Evolutionary conservation across 495 filamentous ascomycete species (phyloP).

Genomic region (Penicillium egyptiacum): DNA sequence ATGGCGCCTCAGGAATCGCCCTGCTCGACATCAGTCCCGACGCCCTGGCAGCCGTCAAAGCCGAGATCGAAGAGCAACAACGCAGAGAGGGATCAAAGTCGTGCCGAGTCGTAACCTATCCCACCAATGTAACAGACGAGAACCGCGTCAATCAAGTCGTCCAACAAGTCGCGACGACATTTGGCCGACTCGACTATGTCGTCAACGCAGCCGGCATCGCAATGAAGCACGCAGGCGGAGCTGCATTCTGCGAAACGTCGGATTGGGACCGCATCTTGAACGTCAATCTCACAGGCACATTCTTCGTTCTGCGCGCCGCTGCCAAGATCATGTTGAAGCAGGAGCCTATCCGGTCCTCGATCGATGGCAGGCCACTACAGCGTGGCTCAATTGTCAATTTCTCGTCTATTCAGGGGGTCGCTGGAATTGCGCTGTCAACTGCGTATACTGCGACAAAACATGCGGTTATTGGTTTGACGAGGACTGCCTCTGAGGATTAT

Average conservation of each 20-base stretch:
- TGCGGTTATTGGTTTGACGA: constrained; percentile 36
- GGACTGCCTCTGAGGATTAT: constrained; percentile 46
- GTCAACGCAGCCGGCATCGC: constrained; percentile 45
- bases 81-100: not conserved
- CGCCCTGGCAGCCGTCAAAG: constrained; percentile 17
- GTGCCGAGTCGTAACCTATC: constrained; percentile 18
- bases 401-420: constrained; percentile 41
- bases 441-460: constrained; percentile 39
- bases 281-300: constrained; percentile 45
- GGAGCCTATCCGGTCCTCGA: constrained; percentile 33
- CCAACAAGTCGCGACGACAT: constrained; percentile 24
- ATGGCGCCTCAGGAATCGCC: constrained; percentile 23
- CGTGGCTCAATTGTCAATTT: constrained; percentile 46
- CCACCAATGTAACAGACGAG: constrained; percentile 36
- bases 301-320: constrained; percentile 43
- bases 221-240: constrained; percentile 34
- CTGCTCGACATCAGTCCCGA: constrained; percentile 21
- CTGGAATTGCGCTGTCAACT: constrained; percentile 28
- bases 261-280: constrained; percentile 43
- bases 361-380: constrained; percentile 25
- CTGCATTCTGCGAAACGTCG: constrained; percentile 29
- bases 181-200: constrained; percentile 46
- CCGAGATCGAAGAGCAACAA: constrained; percentile 18
- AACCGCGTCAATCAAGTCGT: constrained; percentile 33
- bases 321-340: constrained; percentile 43